A percentile compares a stretch with the other conserved stretches of the same genome.
Conservation (phyloP, 768 basidiomycete genomes). For the Pulveroboletus sp. region DNA sequence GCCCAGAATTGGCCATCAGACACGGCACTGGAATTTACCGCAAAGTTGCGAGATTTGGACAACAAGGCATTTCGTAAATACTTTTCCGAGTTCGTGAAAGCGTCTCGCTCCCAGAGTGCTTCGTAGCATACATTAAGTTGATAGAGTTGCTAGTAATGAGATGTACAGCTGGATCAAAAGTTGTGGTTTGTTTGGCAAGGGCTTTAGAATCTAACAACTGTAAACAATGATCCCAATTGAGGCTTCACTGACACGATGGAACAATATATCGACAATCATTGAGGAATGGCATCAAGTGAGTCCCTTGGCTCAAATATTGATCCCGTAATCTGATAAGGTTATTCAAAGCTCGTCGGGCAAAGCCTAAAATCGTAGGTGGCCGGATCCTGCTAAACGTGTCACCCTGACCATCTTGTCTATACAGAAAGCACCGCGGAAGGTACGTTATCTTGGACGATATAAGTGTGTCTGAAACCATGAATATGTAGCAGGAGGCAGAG, state of each 20-base stretch:
- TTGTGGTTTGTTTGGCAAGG: slow-evolving; percentile 27
- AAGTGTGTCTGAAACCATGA: neutral
- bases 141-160: neutral
- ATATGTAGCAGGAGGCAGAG: slow-evolving; percentile 62
- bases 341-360: slow-evolving; percentile 30
- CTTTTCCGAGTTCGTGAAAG: slow-evolving; percentile 79
- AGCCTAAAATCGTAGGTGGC: slow-evolving; percentile 41
- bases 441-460: slow-evolving; percentile 21
- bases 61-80: slow-evolving; percentile 80
- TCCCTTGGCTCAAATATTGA: neutral
- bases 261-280: slow-evolving; percentile 9
- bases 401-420: slow-evolving; percentile 16
- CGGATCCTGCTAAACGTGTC: slow-evolving; percentile 16
- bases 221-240: slow-evolving; percentile 27
- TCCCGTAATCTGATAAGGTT: slow-evolving; percentile 11
- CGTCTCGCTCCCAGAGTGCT: slow-evolving; percentile 52
- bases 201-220: slow-evolving; percentile 32
- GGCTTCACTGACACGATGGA: slow-evolving; percentile 13
- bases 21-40: slow-evolving; percentile 72
- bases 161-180: neutral
- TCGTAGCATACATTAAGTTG: slow-evolving; percentile 41
- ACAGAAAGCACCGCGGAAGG: slow-evolving; percentile 49
- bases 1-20: slow-evolving; percentile 85
- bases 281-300: slow-evolving; percentile 32
- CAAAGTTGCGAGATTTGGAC: slow-evolving; percentile 72